Evolutionary conservation across 352 stramenopile genomes (phyloP).

Genomic region (Globisporangium solare): DNA sequence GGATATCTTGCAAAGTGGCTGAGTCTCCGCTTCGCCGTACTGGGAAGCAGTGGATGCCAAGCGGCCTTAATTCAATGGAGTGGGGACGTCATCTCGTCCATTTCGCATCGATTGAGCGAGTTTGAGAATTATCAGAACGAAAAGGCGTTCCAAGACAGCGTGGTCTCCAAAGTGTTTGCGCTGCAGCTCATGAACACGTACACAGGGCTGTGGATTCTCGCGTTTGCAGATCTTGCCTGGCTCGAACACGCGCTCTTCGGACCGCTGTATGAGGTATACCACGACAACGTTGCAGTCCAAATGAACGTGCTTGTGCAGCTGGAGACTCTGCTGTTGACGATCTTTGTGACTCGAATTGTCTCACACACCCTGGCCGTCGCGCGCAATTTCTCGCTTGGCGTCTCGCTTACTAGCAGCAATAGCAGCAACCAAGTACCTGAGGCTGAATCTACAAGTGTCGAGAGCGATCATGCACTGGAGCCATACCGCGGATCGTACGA

Average conservation of each 20-base stretch:
- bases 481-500: constrained; percentile 27
- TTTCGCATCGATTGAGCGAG: constrained; percentile 25
- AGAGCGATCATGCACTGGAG: constrained; percentile 15
- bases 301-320: constrained; percentile 34
- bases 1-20: constrained; percentile 15
- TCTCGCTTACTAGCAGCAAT: background rate
- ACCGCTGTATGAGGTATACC: constrained; percentile 10
- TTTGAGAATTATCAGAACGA: constrained; percentile 30
- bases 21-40: constrained; percentile 24
- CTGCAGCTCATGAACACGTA: constrained; percentile 39
- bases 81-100: constrained; percentile 16
- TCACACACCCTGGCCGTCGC: constrained; percentile 16
- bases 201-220: constrained; percentile 27
- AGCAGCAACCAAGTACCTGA: background rate
- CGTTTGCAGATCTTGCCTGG: constrained; percentile 16
- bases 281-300: constrained; percentile 10
- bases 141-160: constrained; percentile 18
- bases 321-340: constrained; percentile 29
- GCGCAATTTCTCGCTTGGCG: constrained; percentile 2
- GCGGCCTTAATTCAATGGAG: constrained; percentile 25
- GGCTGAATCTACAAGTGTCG: background rate
- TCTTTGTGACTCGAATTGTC: constrained; percentile 28
- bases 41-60: constrained; percentile 23
- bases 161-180: constrained; percentile 39
- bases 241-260: constrained; percentile 2